These are phyloP conservation scores for Emiliania huxleyi DNA, from an alignment of 78 protist species.

Conservation along the genomic window DNA sequence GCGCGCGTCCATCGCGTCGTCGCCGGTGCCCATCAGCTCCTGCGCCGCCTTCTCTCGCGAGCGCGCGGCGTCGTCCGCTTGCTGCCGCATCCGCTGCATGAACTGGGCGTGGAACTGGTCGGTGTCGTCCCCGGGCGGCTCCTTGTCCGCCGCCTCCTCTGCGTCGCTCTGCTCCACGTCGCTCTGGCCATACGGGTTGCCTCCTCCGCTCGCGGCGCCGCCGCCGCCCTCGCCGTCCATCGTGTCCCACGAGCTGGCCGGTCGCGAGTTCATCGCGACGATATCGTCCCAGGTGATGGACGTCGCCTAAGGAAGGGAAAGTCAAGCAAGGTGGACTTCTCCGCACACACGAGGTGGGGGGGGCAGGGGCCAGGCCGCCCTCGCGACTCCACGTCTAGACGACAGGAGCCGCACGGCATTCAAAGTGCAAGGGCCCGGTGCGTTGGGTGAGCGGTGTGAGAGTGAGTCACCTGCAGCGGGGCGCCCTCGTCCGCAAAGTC, in stretches of 20 bases:
- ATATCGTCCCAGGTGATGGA: conserved; percentile 16
- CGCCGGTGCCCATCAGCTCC: background rate
- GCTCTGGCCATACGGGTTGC: background rate
- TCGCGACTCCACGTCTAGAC: no score
- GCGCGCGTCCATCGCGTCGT: conserved; percentile 22
- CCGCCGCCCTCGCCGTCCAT: background rate
- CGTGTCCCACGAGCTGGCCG: background rate
- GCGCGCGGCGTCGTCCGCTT: conserved; percentile 12
- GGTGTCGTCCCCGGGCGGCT: background rate
- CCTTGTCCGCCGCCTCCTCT: background rate
- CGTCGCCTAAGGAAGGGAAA: background rate
- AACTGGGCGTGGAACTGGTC: conserved; percentile 6
- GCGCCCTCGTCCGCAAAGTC: background rate
- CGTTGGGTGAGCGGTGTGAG: no score
- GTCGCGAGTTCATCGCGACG: background rate
- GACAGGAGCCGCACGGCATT: no score
- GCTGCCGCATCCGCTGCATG: background rate
- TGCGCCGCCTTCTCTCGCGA: background rate
- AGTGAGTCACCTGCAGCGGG: background rate
- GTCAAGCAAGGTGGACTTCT: no score
- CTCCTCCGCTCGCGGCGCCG: background rate
- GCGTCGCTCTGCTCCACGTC: background rate
- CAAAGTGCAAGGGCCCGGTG: no score
- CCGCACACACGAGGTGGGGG: no score
- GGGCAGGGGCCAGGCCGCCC: no score